phyloP scores from a whole-genome alignment of 2,329 filamentous ascomycete species.

The Epichloe gansuensis region DNA sequence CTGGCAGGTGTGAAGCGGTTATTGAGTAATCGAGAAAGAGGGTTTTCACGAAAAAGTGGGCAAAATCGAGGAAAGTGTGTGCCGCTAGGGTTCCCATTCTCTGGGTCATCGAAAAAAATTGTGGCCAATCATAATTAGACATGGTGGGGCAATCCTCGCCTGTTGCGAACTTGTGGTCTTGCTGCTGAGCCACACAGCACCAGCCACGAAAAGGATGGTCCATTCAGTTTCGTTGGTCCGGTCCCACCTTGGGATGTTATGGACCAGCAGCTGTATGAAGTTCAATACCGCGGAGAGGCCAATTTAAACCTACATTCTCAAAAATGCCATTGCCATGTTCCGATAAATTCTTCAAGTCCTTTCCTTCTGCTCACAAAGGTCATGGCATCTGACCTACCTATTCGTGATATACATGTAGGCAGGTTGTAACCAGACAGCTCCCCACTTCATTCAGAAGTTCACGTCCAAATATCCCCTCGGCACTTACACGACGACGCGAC shows the following conservation, averaged over 20 bases:
- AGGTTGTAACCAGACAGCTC: too few species aligned
- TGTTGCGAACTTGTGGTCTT: not conserved
- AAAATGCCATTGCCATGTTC: too few species aligned
- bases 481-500: not conserved
- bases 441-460: too few species aligned
- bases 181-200: not conserved
- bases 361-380: not conserved
- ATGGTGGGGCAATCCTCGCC: not conserved
- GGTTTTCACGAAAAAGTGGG: constrained; percentile 21
- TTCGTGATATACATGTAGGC: too few species aligned
- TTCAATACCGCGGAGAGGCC: too few species aligned
- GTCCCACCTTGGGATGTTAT: not conserved
- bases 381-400: too few species aligned
- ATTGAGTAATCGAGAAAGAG: constrained; percentile 9
- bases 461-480: too few species aligned
- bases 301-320: too few species aligned
- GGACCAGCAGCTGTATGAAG: too few species aligned
- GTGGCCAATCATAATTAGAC: constrained; percentile 21
- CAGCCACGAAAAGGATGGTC: constrained; percentile 2
- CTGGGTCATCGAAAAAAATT: constrained; percentile 1
- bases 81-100: constrained; percentile 27
- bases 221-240: too few species aligned
- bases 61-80: constrained; percentile 29
- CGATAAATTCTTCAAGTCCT: too few species aligned
- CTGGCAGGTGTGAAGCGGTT: constrained; percentile 25